Base-by-base conservation (phyloP, 768 basidiomycete species). In the Clitopilus passeckerianus region DNA sequence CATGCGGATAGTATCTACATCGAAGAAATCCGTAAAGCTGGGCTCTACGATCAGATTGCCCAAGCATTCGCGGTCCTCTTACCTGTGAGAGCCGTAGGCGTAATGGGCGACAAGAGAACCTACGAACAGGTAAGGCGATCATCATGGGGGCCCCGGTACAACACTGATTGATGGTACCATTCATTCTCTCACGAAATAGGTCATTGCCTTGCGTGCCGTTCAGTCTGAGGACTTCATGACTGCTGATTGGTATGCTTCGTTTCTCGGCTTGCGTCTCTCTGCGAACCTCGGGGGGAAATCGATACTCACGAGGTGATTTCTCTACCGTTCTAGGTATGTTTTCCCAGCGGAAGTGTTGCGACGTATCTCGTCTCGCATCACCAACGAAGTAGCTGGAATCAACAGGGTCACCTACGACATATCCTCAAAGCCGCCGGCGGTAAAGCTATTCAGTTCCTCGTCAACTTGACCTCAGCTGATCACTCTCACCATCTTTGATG, bases 201-300 rank as follows among this genome's bases (percentile, higher is more conserved):
- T 99, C 54, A 93, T 98, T 59, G 92, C 93, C 1, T 79, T 99
- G 57, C 86, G 97, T 55, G 97, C 97, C 2, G 96, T 98, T 8
- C 89, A 92, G 70, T 88, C 95, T n/a, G 96, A 98, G 70, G 97
- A 99, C 72, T 99, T 99, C 70, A 99, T 99, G 97, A 99, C 97
- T 14, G 97, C 97, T 34, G 96, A 98, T 71, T 98, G 96, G 96
- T 94, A 68, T 44, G 84, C 70, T 46, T 60, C 53, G 57, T 61
- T 57, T 60, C 61, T 57, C 15, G 37, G 52, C 43, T 54, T 43
- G 34, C 14, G 23, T 58, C 58, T 24, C 16, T 50, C 20, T 56
- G 24, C 52, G 22, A n/a, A 37, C 10, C 59, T 61, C 53, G 52
- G 7, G 46, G 20, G 7, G 46, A 18, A 22, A 50, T 50, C 46